phyloP scores from a whole-genome alignment of 2,329 filamentous ascomycete genomes.

The Epichloe uncinata region DNA sequence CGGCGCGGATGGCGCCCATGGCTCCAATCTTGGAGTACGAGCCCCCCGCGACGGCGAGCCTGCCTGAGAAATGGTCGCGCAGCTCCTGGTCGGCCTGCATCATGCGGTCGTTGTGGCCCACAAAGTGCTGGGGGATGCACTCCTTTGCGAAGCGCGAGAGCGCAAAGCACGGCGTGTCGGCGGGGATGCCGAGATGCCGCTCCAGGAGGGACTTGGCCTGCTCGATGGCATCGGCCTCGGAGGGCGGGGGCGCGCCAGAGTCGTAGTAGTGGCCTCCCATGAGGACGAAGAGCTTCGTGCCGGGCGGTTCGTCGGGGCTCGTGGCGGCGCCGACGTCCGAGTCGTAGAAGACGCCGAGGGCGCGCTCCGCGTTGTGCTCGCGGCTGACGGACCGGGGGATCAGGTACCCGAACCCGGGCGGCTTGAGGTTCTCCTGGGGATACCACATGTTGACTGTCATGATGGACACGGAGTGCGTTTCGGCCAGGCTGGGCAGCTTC shows the following conservation, averaged over 20 bases:
- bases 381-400: constrained; percentile 61
- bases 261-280: constrained; percentile 83
- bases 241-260: constrained; percentile 33
- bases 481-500: constrained; percentile 33
- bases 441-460: constrained; percentile 92
- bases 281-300: constrained; percentile 89
- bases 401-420: constrained; percentile 78
- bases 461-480: constrained; percentile 59
- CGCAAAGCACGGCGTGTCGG: constrained; percentile 44
- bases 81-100: constrained; percentile 41
- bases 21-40: constrained; percentile 41
- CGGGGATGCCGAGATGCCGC: constrained; percentile 59
- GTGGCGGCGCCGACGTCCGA: constrained; percentile 40
- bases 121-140: constrained; percentile 82
- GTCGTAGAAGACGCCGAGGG: constrained; percentile 88
- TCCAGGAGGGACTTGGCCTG: constrained; percentile 59
- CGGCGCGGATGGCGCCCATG: constrained; percentile 35
- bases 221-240: constrained; percentile 48
- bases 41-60: constrained; percentile 49
- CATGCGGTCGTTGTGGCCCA: constrained; percentile 61
- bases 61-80: constrained; percentile 40
- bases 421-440: constrained; percentile 45
- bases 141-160: constrained; percentile 46
- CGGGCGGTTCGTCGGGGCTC: constrained; percentile 39
- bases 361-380: constrained; percentile 66